Percentiles rank a stretch among this genome's conserved stretches.
These are phyloP conservation scores for Apiospora koreana DNA, from an alignment of 2,329 filamentous ascomycete species.

Conservation along the genomic window DNA sequence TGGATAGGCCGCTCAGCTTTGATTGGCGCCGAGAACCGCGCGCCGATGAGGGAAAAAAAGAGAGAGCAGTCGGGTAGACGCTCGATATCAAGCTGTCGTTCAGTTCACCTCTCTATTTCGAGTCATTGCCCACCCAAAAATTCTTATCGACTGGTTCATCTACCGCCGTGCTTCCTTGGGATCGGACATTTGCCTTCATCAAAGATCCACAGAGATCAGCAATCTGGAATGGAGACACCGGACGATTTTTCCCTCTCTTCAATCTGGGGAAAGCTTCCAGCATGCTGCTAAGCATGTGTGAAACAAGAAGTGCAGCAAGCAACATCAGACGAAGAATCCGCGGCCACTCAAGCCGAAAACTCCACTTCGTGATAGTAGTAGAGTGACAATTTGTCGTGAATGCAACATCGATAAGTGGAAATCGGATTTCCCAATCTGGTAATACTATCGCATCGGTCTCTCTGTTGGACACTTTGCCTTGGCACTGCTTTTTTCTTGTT, in stretches of 20 bases:
- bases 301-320: not conserved
- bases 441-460: not conserved
- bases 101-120: not conserved
- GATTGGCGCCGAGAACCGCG: not conserved
- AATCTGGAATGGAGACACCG: not conserved
- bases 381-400: not conserved
- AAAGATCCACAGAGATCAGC: not conserved
- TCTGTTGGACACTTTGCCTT: not conserved
- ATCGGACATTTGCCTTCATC: not conserved
- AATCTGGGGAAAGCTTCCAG: not conserved
- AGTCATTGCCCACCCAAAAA: not conserved
- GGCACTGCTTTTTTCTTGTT: not conserved
- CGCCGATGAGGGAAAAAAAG: not conserved
- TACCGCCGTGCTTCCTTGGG: not conserved
- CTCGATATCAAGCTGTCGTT: not conserved
- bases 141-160: not conserved
- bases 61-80: not conserved
- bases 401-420: constrained; percentile 4
- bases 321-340: constrained; percentile 1
- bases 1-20: not conserved
- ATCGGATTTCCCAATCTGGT: not conserved
- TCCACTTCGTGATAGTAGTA: not conserved
- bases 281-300: not conserved
- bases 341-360: not conserved
- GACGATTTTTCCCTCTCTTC: not conserved